A percentile compares a stretch with the other conserved stretches of the same genome.
phyloP scores from a whole-genome alignment of 352 stramenopile genomes.

The Globisporangium orthogonon region DNA sequence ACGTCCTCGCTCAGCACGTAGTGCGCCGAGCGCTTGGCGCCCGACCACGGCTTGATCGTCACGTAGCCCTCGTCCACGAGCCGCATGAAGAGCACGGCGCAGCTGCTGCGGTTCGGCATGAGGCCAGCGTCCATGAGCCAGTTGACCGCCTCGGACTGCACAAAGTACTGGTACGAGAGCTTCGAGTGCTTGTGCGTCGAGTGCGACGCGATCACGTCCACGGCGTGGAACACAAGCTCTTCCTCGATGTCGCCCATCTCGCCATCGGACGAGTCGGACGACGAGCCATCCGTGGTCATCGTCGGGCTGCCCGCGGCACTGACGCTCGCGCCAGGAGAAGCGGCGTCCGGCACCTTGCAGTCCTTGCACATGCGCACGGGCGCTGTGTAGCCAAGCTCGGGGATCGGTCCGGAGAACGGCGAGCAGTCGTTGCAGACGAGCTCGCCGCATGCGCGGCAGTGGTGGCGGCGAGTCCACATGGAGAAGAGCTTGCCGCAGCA shows the following conservation, averaged over 20 bases:
- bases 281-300: constrained; percentile 18
- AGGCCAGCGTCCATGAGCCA: constrained; percentile 71
- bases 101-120: constrained; percentile 48
- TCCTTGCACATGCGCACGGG: constrained; percentile 71
- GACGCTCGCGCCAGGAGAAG: neutral
- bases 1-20: constrained; percentile 69
- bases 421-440: constrained; percentile 73
- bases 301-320: constrained; percentile 14
- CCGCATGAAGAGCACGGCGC: constrained; percentile 46
- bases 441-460: constrained; percentile 73
- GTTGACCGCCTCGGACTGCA: constrained; percentile 78
- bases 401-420: constrained; percentile 46
- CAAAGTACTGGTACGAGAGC: constrained; percentile 79
- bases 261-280: constrained; percentile 47
- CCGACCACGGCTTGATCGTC: constrained; percentile 47
- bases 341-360: constrained; percentile 28
- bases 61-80: constrained; percentile 71
- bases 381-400: constrained; percentile 57
- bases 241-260: constrained; percentile 51
- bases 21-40: constrained; percentile 47
- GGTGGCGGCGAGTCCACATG: constrained; percentile 65
- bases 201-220: constrained; percentile 61
- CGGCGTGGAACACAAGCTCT: constrained; percentile 46
- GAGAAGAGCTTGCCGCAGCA: constrained; percentile 68
- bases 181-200: constrained; percentile 68